Percentiles rank a stretch among this genome's conserved stretches.
These are phyloP conservation scores for Candida peoriensis DNA, from an alignment of 805 yeast species.

Conservation along the genomic window DNA sequence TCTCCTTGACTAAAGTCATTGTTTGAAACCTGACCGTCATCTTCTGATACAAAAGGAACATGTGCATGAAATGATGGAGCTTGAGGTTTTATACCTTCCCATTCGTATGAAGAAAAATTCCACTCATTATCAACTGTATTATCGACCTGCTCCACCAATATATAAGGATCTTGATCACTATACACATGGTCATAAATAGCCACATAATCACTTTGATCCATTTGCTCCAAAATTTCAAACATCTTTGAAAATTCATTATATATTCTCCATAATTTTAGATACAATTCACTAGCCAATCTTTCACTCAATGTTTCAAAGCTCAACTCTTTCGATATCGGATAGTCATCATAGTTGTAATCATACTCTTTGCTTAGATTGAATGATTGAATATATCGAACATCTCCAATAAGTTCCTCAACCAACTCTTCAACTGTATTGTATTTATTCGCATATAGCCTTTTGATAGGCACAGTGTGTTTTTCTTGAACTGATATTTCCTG, in stretches of 20 bases:
- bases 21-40: neutral
- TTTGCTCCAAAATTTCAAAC: conserved; percentile 12
- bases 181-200: conserved; percentile 15
- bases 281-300: conserved; percentile 6
- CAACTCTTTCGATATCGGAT: neutral
- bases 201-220: conserved; percentile 15
- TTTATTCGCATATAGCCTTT: conserved; percentile 1
- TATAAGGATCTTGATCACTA: conserved; percentile 1
- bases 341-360: conserved; percentile 4
- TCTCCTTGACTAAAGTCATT: neutral
- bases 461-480: too few relatives aligned
- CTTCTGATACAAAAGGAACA: conserved; percentile 10
- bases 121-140: conserved; percentile 1
- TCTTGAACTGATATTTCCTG: too few relatives aligned
- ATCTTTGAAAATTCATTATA: conserved; percentile 8
- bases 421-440: conserved; percentile 7
- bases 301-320: neutral
- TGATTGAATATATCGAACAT: conserved; percentile 5
- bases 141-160: neutral
- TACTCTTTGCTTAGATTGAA: conserved; percentile 4
- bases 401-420: conserved; percentile 6
- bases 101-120: neutral
- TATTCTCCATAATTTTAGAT: conserved; percentile 4
- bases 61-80: neutral
- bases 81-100: neutral